Base-by-base conservation (phyloP, 2,329 filamentous ascomycete species). In the Phialophora verrucosa region DNA sequence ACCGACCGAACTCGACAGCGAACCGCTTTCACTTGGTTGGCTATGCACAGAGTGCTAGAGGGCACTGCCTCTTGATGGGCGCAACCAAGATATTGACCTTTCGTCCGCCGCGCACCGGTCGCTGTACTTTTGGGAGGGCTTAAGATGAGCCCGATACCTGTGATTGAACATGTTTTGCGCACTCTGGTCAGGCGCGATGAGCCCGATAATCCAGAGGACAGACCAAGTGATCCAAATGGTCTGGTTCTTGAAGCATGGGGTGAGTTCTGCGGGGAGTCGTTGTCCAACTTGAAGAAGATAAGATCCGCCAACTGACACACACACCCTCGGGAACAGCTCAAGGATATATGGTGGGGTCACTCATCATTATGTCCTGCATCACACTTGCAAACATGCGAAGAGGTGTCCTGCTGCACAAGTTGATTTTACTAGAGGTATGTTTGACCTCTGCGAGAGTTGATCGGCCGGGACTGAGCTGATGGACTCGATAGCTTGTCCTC, bases 371-470 rank as follows among this genome's bases (percentile, higher is more conserved):
- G 79, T 73, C 75, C 27, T 76, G 75, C 5, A 80, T 82, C 54
- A 81, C 79, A 0, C 51, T 80, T 12, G 76, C 78, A 10, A 82
- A 82, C 53, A 81, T 82, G 79, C 75, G 77, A n/a, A 74, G 74
- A 38, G 75, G 77, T 0, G 74, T 80, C 17, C 68, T 81, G 23
- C 73, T 82, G 6, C 80, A 82, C 69, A 81, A 80, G 67, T 73
- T 82, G 23, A 81, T 82, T 70, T 69, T 82, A 42, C 70, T 80
- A 56, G 80, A 82, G 75, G 79, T 80, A 69, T 29, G 74, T 59
- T 23, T 25, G 25, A 14, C 20, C 20, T 42, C 25, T 20, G n/a
- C 29, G 4, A 14, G 12, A 32, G 27, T 29, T 12, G n/a, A 6
- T 35, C 29, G 10, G 29, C 10, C 29, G 5, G 4, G 17, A 31